Evolutionary conservation across 768 basidiomycete genomes (phyloP).

Genomic region (Mycena indigotica): DNA sequence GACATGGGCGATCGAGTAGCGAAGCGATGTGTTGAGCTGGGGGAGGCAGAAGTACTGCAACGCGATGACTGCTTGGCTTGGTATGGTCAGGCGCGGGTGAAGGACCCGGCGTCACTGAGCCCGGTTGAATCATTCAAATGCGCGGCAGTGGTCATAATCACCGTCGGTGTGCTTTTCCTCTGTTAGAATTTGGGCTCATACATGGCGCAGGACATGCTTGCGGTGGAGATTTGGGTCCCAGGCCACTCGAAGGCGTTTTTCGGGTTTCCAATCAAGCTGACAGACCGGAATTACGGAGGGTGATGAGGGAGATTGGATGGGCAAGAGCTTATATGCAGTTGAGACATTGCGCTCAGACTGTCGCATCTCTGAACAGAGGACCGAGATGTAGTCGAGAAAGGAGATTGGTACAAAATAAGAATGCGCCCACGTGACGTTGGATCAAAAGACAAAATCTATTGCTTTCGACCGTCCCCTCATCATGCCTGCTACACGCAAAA

Average conservation of each 20-base stretch:
- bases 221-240: background rate
- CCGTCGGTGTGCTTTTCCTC: background rate
- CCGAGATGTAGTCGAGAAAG: no score
- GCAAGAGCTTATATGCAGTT: no score
- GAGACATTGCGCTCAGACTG: no score
- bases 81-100: background rate
- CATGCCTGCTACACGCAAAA: background rate
- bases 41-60: background rate
- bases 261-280: background rate
- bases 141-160: background rate
- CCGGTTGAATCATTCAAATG: background rate
- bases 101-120: background rate
- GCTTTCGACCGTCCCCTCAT: background rate
- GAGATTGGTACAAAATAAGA: no score
- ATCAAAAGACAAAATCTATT: no score
- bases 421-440: no score
- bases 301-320: no score
- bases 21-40: background rate
- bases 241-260: background rate
- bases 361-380: no score
- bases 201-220: background rate
- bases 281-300: background rate
- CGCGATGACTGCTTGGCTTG: background rate
- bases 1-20: background rate
- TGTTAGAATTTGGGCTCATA: no score